Conservation (phyloP, 257 asterid species). For the Plectranthus barbatus region DNA sequence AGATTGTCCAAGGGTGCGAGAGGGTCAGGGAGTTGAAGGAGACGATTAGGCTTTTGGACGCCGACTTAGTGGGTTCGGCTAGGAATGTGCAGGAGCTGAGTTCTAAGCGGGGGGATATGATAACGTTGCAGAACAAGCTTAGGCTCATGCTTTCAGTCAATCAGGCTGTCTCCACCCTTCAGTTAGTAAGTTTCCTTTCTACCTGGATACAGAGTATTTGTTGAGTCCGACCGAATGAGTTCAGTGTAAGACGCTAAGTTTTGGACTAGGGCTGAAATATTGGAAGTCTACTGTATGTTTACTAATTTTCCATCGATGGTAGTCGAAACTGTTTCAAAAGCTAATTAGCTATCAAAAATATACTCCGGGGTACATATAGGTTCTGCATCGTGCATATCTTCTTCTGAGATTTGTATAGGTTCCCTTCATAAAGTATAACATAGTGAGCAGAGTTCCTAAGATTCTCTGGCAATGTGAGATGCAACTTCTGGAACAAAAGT, state of each 20-base stretch:
- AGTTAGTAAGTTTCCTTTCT: conserved; percentile 43
- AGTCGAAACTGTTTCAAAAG: not conserved
- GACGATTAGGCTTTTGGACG: conserved; percentile 69
- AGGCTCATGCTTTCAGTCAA: conserved; percentile 87
- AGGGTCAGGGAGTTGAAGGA: conserved; percentile 87
- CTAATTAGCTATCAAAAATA: not conserved
- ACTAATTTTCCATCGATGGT: not conserved
- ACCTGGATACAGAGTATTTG: not conserved
- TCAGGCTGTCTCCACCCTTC: conserved; percentile 89
- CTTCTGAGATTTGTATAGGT: not conserved
- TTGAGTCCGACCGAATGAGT: not conserved
- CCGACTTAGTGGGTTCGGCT: conserved; percentile 78
- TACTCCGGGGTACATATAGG: not conserved
- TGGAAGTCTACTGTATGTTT: not conserved
- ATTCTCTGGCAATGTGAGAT: not conserved
- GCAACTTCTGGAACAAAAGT: not conserved
- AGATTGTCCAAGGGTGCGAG: conserved; percentile 70
- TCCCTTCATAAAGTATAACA: not conserved
- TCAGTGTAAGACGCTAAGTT: not conserved
- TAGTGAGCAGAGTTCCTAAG: not conserved
- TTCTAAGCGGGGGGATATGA: conserved; percentile 50
- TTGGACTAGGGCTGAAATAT: not conserved
- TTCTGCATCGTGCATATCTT: not conserved
- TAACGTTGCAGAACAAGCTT: conserved; percentile 65
- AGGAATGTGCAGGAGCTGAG: conserved; percentile 76